Base-by-base conservation (phyloP, 306 rosid genomes). In the Sphenostylis stenocarpa region DNA sequence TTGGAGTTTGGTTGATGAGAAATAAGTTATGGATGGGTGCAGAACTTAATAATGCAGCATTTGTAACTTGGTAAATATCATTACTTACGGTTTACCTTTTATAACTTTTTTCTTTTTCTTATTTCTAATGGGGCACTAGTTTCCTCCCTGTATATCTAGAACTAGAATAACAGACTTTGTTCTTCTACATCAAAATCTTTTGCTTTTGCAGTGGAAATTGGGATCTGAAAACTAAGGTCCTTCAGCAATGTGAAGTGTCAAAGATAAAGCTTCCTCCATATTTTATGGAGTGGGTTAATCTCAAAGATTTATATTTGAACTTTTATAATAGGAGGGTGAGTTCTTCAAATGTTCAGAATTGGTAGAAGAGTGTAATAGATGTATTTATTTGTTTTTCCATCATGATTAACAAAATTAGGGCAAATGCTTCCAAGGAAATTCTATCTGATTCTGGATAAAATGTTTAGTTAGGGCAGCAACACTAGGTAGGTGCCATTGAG, bases 161-260 rank as follows among this genome's bases (percentile, higher is more conserved):
- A 7, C 44, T 31, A 3, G 45, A 61, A 61, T 16, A 33, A n/a
- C 44, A 7, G 44, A 49, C 10, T 75, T 71, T 45, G 10, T 41
- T 60, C 56, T 69, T 73, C 77, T 56, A 71, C 39, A 9, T 49
- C 15, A 34, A 56, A 44, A 53, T 76, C 60, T 76, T 60, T 21
- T 34, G 11, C 57, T 79, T 75, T 70, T 70, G 80, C 70, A 91
- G 97, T 83, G 98, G 98, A 86, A 94, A 94, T 85, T 94, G 97
- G 98, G 98, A 94, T 88, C 75, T 94, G 84, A 91, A 94, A 84
- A 94, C 97, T 73, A 93, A 94, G 89, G 86, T 91, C 77, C 97
- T 94, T 80, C 90, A 87, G 85, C 98, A 94, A 78, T 94, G 98
- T 86, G 88, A 85, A 70, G 96, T 92, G 70, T 89, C 95, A 24